These are phyloP conservation scores for Ceratocystis alfenasii DNA, from an alignment of 2,329 filamentous ascomycete species.

Conservation along the genomic window DNA sequence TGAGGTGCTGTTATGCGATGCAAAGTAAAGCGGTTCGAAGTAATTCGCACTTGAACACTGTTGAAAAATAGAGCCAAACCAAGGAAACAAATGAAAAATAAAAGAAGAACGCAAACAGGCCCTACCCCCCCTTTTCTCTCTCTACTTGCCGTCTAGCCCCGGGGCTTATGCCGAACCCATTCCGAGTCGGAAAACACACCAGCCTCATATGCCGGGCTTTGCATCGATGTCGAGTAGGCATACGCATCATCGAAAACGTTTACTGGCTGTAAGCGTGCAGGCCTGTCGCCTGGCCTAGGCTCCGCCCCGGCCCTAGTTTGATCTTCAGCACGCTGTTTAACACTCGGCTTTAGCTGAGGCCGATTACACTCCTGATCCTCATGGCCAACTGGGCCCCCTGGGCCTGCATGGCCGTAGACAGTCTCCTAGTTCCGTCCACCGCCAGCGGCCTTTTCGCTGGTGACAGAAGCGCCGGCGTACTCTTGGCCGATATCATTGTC, in stretches of 20 bases:
- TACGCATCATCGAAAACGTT: constrained; percentile 17
- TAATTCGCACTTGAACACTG: too few species aligned
- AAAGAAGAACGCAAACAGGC: not conserved
- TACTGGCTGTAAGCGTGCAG: not conserved
- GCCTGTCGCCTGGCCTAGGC: not conserved
- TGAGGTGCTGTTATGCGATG: too few species aligned
- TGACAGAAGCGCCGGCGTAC: not conserved
- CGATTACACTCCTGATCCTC: not conserved
- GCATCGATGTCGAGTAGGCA: constrained; percentile 20
- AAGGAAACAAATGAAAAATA: not conserved
- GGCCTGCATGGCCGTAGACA: constrained; percentile 8
- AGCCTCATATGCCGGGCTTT: constrained; percentile 19
- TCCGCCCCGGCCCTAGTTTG: not conserved
- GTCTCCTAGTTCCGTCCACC: constrained; percentile 13
- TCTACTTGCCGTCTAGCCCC: not conserved
- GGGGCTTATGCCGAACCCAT: constrained; percentile 4
- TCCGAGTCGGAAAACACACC: constrained; percentile 17
- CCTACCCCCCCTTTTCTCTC: not conserved
- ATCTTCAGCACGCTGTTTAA: too few species aligned
- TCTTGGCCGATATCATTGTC: not conserved
- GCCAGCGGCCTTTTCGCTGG: constrained; percentile 17
- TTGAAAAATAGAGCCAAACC: not conserved
- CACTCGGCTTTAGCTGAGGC: too few species aligned
- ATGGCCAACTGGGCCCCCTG: constrained; percentile 2
- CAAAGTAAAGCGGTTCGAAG: too few species aligned